Evolutionary conservation across 73 alveolate species (phyloP), one percentile per base, ranked within the genome.

Genomic region (Symbiodinium natans): DNA sequence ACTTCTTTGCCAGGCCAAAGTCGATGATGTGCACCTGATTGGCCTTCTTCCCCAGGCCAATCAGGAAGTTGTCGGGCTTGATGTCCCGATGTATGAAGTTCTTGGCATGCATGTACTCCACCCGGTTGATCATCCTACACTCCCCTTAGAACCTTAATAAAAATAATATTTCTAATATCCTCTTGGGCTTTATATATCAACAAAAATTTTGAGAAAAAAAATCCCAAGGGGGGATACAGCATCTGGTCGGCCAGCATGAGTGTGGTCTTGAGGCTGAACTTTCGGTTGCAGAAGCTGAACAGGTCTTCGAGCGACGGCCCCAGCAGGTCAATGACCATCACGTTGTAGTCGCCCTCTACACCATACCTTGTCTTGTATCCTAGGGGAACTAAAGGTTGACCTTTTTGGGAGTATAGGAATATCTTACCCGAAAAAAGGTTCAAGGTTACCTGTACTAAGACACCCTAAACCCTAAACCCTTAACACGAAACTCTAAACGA

Each of bases 291-390:
- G 83, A 99, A 99, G 94, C 99, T 99, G 93, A 99, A 99, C 89
- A 99, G 94, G 74, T 99, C 99, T 88, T 99, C 99, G 59, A 99
- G 94, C 82, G 99, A 99, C 39, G 99, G 99, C 29, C 99, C 99
- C 87, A 99, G 99, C 42, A 99, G 88, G 95, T 99, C 99, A 99
- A 99, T 99, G 41, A 99, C 99, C 99, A 99, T 98, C 52, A 99
- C 99, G 99, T 99, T 99, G 99, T 99, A 99, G 98, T 99, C 99
- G 41, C 99, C 99, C 99, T 99, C 99, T 74, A 98, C 99, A 41
- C 99, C 99, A 96, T 99, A 99, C 63, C 63, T 48, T 48, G 63
- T 10, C 17, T 48, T 48, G 8, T 48, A 10, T 48, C 23, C 23
- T 48, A 17, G 63, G 63, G 63, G 63, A 48, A 17, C 17, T 48